These are phyloP conservation scores for Eimeria tenella DNA, from an alignment of 169 alveolate species.

Conservation along the genomic window DNA sequence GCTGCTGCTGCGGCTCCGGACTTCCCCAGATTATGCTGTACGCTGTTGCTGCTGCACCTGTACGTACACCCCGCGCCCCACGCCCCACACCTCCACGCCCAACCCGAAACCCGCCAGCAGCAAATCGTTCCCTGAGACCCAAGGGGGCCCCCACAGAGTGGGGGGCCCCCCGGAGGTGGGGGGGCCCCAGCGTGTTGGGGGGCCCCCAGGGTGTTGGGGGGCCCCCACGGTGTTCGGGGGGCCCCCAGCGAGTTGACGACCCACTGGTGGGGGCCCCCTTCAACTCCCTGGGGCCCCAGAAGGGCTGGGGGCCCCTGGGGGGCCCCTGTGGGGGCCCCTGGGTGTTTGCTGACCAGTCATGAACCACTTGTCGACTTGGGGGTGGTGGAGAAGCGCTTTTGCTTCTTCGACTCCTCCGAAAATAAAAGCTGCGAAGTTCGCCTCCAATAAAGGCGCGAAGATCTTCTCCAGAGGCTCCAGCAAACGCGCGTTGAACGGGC, in stretches of 20 bases:
- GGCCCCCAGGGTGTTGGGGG: no score
- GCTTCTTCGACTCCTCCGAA: slow-evolving; percentile 58
- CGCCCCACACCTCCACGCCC: neutral
- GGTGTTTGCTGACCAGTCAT: slow-evolving; percentile 47
- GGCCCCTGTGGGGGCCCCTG: neutral
- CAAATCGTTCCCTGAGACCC: no score
- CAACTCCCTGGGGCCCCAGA: no score
- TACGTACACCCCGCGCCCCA: slow-evolving; percentile 7
- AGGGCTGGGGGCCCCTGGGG: neutral
- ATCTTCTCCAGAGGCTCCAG: slow-evolving; percentile 21
- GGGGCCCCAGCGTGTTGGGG: no score
- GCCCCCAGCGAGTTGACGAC: no score
- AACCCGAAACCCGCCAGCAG: neutral
- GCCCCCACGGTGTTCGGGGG: no score
- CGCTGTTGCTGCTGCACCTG: slow-evolving; percentile 52
- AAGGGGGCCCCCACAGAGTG: no score
- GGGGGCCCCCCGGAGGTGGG: no score
- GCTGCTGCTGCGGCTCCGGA: slow-evolving; percentile 43
- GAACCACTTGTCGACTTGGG: slow-evolving; percentile 54
- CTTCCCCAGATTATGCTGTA: slow-evolving; percentile 45
- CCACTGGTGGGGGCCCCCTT: no score
- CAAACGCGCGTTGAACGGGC: slow-evolving; percentile 40
- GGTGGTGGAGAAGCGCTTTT: slow-evolving; percentile 41
- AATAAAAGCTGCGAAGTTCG: slow-evolving; percentile 26
- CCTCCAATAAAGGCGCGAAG: slow-evolving; percentile 50